Percentiles rank a stretch among this genome's conserved stretches.
These are phyloP conservation scores for Mycena metata DNA, from an alignment of 768 basidiomycete genomes.

Conservation along the genomic window DNA sequence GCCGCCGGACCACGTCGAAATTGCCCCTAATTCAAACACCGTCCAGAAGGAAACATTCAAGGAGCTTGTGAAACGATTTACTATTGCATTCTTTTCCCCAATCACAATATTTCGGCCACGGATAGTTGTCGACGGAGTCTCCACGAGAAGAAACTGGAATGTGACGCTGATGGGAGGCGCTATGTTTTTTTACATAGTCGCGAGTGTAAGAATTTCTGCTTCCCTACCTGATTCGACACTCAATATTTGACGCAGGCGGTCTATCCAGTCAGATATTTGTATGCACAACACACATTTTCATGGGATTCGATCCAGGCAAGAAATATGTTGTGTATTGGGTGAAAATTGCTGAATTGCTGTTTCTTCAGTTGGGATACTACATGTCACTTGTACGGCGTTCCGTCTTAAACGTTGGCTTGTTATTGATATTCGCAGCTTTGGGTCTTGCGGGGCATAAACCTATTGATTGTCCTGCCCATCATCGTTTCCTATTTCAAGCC, in stretches of 20 bases:
- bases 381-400: conserved; percentile 62
- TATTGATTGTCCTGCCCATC: conserved; percentile 78
- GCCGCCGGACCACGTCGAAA: conserved; percentile 47
- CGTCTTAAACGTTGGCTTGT: background rate
- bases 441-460: conserved; percentile 71
- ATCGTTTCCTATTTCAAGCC: conserved; percentile 74
- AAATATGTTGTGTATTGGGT: conserved; percentile 17
- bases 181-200: conserved; percentile 74
- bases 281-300: conserved; percentile 77
- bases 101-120: conserved; percentile 79
- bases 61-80: conserved; percentile 44
- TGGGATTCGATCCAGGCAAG: conserved; percentile 74
- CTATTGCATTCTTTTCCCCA: conserved; percentile 69
- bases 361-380: conserved; percentile 73
- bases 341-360: conserved; percentile 3
- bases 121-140: conserved; percentile 52
- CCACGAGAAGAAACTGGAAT: conserved; percentile 74
- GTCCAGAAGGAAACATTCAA: background rate
- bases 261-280: conserved; percentile 83
- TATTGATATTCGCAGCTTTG: conserved; percentile 55
- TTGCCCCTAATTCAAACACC: conserved; percentile 43
- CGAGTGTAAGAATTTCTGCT: conserved; percentile 61
- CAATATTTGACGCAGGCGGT: conserved; percentile 61
- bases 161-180: conserved; percentile 76
- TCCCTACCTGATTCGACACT: conserved; percentile 21